These are phyloP conservation scores for Ramaria sp. DNA, from an alignment of 768 basidiomycete species.

Conservation along the genomic window DNA sequence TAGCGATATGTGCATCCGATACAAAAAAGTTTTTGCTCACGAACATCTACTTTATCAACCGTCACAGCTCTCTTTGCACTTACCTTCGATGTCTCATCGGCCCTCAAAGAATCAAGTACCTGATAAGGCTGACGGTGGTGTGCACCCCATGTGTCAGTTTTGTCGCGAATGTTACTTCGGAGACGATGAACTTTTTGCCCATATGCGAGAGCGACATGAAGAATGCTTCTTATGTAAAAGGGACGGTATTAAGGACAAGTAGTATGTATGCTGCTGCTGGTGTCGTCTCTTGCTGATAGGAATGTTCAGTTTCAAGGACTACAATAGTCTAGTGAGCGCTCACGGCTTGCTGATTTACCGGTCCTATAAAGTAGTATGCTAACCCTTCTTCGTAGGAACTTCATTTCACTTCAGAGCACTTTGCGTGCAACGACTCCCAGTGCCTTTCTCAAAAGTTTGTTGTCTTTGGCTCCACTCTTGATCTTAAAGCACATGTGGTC, in stretches of 20 bases:
- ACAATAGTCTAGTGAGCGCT: constrained; percentile 51
- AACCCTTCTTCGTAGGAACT: constrained; percentile 36
- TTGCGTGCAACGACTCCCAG: constrained; percentile 58
- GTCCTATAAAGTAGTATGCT: not conserved
- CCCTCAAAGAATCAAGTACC: constrained; percentile 23
- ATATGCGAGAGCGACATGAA: constrained; percentile 90
- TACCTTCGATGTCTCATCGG: constrained; percentile 55
- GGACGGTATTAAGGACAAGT: constrained; percentile 68
- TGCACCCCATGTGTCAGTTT: constrained; percentile 78
- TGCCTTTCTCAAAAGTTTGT: constrained; percentile 90
- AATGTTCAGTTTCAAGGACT: constrained; percentile 58
- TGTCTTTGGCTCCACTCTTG: constrained; percentile 79
- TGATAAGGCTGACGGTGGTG: constrained; percentile 50
- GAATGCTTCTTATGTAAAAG: constrained; percentile 94
- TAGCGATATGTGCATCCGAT: constrained; percentile 79
- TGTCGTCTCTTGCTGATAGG: not conserved
- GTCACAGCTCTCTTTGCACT: constrained; percentile 52
- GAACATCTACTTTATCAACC: constrained; percentile 81
- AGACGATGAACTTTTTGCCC: constrained; percentile 87
- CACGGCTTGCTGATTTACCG: not conserved
- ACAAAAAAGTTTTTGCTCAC: constrained; percentile 92
- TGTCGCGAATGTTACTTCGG: constrained; percentile 89
- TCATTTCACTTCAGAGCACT: constrained; percentile 69
- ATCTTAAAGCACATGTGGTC: constrained; percentile 87
- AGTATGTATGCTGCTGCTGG: constrained; percentile 42